Evolutionary conservation across 2,329 filamentous ascomycete genomes (phyloP).

Genomic region (Talaromyces pinophilus): DNA sequence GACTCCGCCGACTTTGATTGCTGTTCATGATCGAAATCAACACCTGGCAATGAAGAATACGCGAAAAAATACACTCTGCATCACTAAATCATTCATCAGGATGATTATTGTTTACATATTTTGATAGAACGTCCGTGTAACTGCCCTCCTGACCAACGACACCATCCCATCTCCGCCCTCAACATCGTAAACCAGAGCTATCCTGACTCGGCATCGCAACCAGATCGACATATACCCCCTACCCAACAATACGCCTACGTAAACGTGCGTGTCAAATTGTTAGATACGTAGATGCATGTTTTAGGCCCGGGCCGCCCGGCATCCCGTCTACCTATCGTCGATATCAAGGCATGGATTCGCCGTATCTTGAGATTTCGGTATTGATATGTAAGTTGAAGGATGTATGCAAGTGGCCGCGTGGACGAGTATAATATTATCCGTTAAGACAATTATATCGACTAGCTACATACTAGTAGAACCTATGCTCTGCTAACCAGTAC

Average conservation of each 20-base stretch:
- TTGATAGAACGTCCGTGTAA: background rate
- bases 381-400: background rate
- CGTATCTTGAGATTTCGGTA: background rate
- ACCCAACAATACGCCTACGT: background rate
- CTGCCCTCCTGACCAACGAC: background rate
- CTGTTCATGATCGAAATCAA: background rate
- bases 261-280: background rate
- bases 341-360: background rate
- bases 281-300: background rate
- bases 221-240: background rate
- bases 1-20: background rate
- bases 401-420: conserved; percentile 4
- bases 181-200: background rate
- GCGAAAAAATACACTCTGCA: background rate
- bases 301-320: conserved; percentile 4
- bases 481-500: background rate
- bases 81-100: background rate
- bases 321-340: background rate
- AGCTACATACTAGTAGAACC: background rate
- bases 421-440: background rate
- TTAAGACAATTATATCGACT: background rate
- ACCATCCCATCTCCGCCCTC: background rate
- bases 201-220: background rate
- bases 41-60: background rate
- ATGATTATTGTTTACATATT: background rate